Percentiles rank a stretch among this genome's conserved stretches.
Conservation (phyloP, 768 basidiomycete genomes). For the Pleurotus sapidus region DNA sequence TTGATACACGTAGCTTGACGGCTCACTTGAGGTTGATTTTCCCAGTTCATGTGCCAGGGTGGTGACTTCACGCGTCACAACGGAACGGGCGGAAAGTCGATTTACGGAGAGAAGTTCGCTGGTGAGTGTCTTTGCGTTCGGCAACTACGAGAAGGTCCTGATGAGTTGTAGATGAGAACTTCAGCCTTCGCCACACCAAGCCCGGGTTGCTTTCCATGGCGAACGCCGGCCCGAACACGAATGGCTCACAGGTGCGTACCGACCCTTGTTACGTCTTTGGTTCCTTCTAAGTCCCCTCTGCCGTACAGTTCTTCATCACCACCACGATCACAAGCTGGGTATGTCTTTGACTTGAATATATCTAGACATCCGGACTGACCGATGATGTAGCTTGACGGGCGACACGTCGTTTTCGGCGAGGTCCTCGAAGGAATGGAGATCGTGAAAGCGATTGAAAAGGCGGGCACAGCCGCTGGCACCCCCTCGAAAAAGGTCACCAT, state of each 20-base stretch:
- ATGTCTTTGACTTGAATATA: constrained; percentile 12
- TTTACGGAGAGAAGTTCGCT: constrained; percentile 78
- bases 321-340: constrained; percentile 69
- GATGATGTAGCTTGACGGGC: constrained; percentile 49
- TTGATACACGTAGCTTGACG: neutral
- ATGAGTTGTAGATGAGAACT: constrained; percentile 68
- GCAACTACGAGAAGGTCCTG: neutral
- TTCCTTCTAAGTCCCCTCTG: neutral
- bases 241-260: constrained; percentile 65
- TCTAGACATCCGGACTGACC: neutral
- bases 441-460: constrained; percentile 56
- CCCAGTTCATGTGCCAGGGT: constrained; percentile 80
- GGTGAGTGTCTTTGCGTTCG: constrained; percentile 36
- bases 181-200: constrained; percentile 65
- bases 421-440: constrained; percentile 59
- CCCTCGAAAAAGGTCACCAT: constrained; percentile 52
- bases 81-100: constrained; percentile 82
- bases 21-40: constrained; percentile 1
- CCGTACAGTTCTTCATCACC: constrained; percentile 69
- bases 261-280: neutral
- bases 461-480: constrained; percentile 34
- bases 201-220: constrained; percentile 75
- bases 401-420: constrained; percentile 73
- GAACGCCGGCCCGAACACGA: constrained; percentile 80
- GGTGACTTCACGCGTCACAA: constrained; percentile 80